phyloP scores from a whole-genome alignment of 192 early-diverging fungal genomes.

The Coemansia sp. region DNA sequence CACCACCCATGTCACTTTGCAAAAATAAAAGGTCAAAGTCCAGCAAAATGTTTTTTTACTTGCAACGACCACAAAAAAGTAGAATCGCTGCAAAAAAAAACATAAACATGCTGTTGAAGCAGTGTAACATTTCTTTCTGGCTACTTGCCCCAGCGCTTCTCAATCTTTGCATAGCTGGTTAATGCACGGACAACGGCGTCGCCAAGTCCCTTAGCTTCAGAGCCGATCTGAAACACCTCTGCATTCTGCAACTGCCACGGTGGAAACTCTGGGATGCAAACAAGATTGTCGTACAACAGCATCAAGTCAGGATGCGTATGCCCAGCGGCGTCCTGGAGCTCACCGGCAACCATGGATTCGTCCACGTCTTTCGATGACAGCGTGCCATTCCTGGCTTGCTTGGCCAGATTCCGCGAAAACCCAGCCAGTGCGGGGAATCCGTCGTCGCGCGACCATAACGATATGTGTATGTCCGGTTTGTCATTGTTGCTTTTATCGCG shows the following conservation, averaged over 20 bases:
- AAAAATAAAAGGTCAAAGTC: conserved; percentile 3
- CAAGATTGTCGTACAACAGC: conserved; percentile 35
- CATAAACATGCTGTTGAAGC: not conserved
- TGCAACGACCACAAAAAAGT: too few relatives aligned
- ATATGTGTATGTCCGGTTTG: conserved; percentile 18
- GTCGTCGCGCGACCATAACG: conserved; percentile 45
- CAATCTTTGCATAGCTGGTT: conserved; percentile 39
- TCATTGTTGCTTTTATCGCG: not conserved
- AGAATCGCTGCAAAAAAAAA: too few relatives aligned
- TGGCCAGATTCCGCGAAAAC: conserved; percentile 22
- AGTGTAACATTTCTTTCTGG: not conserved
- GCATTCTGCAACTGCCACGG: conserved; percentile 52
- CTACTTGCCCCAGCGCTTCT: conserved; percentile 49
- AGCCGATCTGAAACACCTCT: conserved; percentile 37
- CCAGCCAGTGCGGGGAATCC: conserved; percentile 32
- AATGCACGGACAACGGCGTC: conserved; percentile 28
- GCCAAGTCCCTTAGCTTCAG: conserved; percentile 26
- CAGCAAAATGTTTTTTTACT: conserved; percentile 1
- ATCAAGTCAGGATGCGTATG: conserved; percentile 38
- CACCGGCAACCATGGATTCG: conserved; percentile 15
- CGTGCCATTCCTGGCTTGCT: conserved; percentile 11
- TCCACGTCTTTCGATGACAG: conserved; percentile 18
- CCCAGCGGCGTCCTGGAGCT: conserved; percentile 25
- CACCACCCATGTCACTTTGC: conserved; percentile 1
- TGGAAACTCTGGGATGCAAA: conserved; percentile 46